Conservation (phyloP, 306 rosid species). For the Lupinus albus region DNA sequence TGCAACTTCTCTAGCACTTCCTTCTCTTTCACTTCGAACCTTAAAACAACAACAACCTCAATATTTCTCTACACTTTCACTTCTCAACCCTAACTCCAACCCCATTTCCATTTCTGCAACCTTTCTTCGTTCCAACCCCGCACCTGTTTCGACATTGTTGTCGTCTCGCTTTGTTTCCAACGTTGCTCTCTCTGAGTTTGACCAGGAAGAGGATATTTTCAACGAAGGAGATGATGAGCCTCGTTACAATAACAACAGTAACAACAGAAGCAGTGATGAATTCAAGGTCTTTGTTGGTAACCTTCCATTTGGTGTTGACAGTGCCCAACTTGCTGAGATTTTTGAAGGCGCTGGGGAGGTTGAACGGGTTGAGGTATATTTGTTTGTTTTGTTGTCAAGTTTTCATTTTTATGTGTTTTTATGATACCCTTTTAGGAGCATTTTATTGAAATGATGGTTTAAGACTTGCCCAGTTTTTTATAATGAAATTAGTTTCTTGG, state of each 20-base stretch:
- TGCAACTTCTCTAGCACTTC: constrained; percentile 64
- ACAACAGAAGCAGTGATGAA: constrained; percentile 48
- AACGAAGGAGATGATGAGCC: constrained; percentile 42
- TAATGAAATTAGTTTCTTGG: neutral
- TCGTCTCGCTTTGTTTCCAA: constrained; percentile 56
- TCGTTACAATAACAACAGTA: constrained; percentile 44
- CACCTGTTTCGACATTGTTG: constrained; percentile 18
- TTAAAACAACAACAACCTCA: constrained; percentile 39
- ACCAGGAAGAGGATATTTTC: constrained; percentile 65
- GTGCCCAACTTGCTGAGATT: constrained; percentile 82
- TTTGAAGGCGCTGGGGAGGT: constrained; percentile 79
- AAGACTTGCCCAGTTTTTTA: neutral
- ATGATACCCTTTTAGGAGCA: neutral
- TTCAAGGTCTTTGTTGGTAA: constrained; percentile 82
- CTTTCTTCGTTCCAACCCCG: constrained; percentile 39
- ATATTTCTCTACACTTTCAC: constrained; percentile 42
- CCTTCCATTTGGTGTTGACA: constrained; percentile 79
- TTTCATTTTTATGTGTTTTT: neutral
- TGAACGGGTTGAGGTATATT: constrained; percentile 80
- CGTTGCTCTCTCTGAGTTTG: constrained; percentile 68
- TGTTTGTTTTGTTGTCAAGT: neutral
- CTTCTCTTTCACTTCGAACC: constrained; percentile 54
- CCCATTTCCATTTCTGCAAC: constrained; percentile 60
- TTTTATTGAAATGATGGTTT: neutral
- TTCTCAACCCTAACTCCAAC: constrained; percentile 38